Evolutionary conservation across 345 rosid genomes (phyloP).

Genomic region (Eucalyptus dawsonii): DNA sequence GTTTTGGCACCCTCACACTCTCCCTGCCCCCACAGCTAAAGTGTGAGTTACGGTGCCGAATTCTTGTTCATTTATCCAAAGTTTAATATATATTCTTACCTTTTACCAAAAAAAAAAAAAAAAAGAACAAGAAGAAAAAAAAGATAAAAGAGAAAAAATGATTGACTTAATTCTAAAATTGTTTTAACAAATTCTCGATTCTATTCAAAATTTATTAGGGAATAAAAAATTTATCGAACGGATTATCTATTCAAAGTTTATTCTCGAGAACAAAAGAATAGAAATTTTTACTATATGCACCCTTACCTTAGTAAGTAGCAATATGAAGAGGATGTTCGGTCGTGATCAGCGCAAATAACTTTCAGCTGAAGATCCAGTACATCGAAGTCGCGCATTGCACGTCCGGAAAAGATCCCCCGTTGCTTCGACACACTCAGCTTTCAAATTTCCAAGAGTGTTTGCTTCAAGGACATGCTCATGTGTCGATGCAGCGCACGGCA

Average conservation of each 20-base stretch:
- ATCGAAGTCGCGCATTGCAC: not conserved
- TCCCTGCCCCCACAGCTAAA: too few species aligned
- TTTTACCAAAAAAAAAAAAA: too few species aligned
- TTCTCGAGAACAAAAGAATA: too few species aligned
- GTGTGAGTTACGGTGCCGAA: too few species aligned
- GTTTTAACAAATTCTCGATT: too few species aligned
- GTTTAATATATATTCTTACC: too few species aligned
- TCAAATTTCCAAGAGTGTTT: not conserved
- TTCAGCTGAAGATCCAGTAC: not conserved
- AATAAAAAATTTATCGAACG: accelerated
- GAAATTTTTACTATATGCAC: too few species aligned
- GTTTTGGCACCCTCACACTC: too few species aligned
- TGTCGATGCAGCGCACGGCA: not conserved
- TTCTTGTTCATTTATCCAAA: too few species aligned
- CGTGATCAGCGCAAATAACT: not conserved
- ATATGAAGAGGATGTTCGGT: not conserved
- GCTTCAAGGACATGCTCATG: not conserved
- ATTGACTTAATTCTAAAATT: too few species aligned
- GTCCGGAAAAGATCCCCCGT: not conserved
- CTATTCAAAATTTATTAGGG: accelerated
- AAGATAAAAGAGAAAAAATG: too few species aligned
- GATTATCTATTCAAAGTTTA: accelerated
- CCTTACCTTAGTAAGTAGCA: accelerated
- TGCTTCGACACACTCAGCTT: not conserved
- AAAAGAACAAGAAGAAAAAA: accelerated